phyloP scores from a whole-genome alignment of 768 basidiomycete species.

The Amanita rimosa region DNA sequence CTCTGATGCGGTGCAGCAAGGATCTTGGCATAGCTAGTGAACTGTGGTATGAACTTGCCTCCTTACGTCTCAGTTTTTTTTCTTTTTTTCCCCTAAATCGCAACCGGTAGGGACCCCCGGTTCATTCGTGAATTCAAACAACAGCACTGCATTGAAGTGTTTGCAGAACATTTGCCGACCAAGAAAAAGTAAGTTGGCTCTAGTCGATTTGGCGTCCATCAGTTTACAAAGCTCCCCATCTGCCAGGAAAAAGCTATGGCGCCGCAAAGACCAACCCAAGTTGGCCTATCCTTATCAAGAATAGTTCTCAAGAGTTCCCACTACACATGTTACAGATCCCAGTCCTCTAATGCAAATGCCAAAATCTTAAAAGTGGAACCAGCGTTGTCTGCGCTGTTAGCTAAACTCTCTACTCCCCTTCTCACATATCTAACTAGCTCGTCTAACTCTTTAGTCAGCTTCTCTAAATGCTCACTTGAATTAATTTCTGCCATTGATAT shows the following conservation, averaged over 20 bases:
- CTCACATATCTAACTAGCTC: slow-evolving; percentile 59
- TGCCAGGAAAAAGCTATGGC: slow-evolving; percentile 81
- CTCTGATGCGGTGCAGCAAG: slow-evolving; percentile 95
- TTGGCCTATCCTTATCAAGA: slow-evolving; percentile 89
- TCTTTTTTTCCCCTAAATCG: neutral
- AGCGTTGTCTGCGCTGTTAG: slow-evolving; percentile 40
- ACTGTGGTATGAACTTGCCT: slow-evolving; percentile 54
- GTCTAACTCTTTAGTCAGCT: slow-evolving; percentile 59
- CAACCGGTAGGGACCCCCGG: slow-evolving; percentile 69
- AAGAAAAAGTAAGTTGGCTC: slow-evolving; percentile 77
- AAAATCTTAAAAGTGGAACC: slow-evolving; percentile 58
- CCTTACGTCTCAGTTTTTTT: neutral
- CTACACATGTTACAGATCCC: slow-evolving; percentile 39
- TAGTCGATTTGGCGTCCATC: neutral
- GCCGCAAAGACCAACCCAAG: slow-evolving; percentile 76
- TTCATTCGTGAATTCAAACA: slow-evolving; percentile 92
- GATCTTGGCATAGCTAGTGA: slow-evolving; percentile 94
- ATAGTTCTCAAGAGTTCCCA: slow-evolving; percentile 11
- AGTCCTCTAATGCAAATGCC: slow-evolving; percentile 71
- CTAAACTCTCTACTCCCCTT: slow-evolving; percentile 59
- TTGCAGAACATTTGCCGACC: slow-evolving; percentile 69
- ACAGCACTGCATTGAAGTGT: slow-evolving; percentile 76
- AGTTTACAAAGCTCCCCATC: slow-evolving; percentile 10
- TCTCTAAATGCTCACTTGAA: slow-evolving; percentile 41
- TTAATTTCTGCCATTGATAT: slow-evolving; percentile 32